phyloP scores from a whole-genome alignment of 768 basidiomycete species.

The Auricularia heimuer region DNA sequence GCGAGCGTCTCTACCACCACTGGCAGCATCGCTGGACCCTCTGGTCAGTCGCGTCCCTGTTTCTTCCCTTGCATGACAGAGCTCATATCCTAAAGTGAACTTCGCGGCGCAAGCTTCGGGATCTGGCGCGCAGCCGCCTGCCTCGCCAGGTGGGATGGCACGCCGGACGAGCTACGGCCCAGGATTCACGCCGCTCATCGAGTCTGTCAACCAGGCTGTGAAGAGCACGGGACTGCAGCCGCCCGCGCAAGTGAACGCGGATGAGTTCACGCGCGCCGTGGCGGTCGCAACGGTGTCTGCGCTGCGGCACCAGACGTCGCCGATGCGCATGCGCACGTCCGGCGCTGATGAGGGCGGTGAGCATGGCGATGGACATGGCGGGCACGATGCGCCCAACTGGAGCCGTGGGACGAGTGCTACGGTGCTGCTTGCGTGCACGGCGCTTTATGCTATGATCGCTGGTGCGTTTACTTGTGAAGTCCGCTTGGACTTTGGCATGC shows the following conservation, averaged over 20 bases:
- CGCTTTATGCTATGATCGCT: conserved; percentile 89
- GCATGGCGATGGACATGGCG: conserved; percentile 47
- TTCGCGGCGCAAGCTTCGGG: not conserved
- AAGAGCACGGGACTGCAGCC: conserved; percentile 50
- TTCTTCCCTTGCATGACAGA: not conserved
- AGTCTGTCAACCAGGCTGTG: conserved; percentile 70
- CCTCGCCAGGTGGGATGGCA: conserved; percentile 7
- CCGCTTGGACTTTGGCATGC: too few relatives aligned
- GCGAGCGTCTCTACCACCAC: conserved; percentile 30
- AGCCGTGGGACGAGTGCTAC: conserved; percentile 82
- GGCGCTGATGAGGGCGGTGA: conserved; percentile 35
- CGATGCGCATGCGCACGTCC: conserved; percentile 36
- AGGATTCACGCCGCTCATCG: conserved; percentile 52
- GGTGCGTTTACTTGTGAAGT: conserved; percentile 40
- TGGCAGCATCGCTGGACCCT: conserved; percentile 10
- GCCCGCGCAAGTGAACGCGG: conserved; percentile 61
- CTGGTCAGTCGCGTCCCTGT: not conserved
- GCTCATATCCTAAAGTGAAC: not conserved
- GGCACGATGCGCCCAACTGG: conserved; percentile 96
- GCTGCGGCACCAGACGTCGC: conserved; percentile 68
- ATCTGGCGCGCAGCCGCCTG: conserved; percentile 32
- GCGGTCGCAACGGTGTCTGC: conserved; percentile 92
- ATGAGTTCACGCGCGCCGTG: conserved; percentile 89
- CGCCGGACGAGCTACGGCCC: conserved; percentile 20
- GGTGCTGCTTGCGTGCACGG: conserved; percentile 82